Percentiles rank a stretch among this genome's conserved stretches.
phyloP scores from a whole-genome alignment of 139 green algal genomes.

The Asterochloris sp. region DNA sequence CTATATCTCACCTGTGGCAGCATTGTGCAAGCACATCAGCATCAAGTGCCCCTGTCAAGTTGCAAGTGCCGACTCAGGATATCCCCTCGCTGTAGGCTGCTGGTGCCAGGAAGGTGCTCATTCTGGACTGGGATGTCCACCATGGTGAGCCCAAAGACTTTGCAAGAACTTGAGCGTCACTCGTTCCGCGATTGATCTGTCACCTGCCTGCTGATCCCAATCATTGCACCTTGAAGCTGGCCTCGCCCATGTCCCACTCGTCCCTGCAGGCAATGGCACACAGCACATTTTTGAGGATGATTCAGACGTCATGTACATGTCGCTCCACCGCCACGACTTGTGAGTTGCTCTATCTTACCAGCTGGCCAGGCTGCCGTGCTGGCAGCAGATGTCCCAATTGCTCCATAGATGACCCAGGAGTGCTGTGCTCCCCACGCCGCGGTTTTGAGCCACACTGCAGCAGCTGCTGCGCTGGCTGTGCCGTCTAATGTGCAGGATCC shows the following conservation, averaged over 20 bases:
- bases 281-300: constrained; percentile 66
- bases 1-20: background rate
- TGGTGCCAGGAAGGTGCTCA: constrained; percentile 43
- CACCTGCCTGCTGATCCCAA: no score
- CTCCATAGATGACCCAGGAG: no score
- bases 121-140: constrained; percentile 53
- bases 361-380: no score
- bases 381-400: no score
- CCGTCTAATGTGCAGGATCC: no score
- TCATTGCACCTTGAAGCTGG: no score
- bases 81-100: constrained; percentile 22
- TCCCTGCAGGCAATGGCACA: constrained; percentile 28
- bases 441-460: no score
- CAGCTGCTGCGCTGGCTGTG: no score
- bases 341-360: background rate
- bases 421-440: no score
- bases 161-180: no score
- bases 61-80: background rate
- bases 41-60: background rate
- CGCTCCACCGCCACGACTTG: constrained; percentile 55
- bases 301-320: constrained; percentile 62
- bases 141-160: constrained; percentile 1
- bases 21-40: background rate
- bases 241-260: constrained; percentile 8
- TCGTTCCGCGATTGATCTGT: no score